phyloP scores from a whole-genome alignment of 768 basidiomycete species.

The Lactarius pseudohatsudake region DNA sequence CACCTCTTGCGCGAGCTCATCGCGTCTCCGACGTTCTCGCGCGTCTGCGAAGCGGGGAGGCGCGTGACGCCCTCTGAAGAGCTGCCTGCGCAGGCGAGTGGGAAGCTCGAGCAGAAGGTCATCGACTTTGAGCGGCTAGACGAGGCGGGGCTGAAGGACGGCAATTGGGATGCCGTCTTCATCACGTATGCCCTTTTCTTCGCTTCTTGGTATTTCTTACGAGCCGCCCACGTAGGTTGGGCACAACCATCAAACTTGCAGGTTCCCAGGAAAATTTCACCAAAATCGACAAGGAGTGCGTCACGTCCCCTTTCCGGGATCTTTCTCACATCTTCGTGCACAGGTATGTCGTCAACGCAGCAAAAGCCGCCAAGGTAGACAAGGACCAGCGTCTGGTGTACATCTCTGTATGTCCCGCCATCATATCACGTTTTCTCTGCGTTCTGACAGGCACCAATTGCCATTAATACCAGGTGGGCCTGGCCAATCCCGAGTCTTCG shows the following conservation, averaged over 20 bases:
- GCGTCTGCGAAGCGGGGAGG: slow-evolving; percentile 71
- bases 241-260: slow-evolving; percentile 60
- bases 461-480: slow-evolving; percentile 39
- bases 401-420: slow-evolving; percentile 52
- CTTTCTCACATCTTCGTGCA: neutral
- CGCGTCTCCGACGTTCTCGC: slow-evolving; percentile 50
- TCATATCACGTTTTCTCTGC: neutral
- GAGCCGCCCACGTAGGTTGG: slow-evolving; percentile 44
- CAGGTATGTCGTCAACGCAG: slow-evolving; percentile 76
- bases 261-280: slow-evolving; percentile 67
- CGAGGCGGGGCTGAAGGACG: slow-evolving; percentile 49
- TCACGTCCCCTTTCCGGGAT: neutral
- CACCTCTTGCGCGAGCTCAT: slow-evolving; percentile 63
- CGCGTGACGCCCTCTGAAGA: slow-evolving; percentile 49
- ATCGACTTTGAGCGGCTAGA: slow-evolving; percentile 70
- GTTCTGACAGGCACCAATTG: neutral
- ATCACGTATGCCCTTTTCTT: slow-evolving; percentile 49
- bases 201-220: too few relatives aligned
- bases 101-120: slow-evolving; percentile 65
- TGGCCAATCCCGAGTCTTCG: slow-evolving; percentile 49
- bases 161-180: slow-evolving; percentile 73
- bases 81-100: slow-evolving; percentile 40
- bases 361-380: slow-evolving; percentile 49
- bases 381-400: slow-evolving; percentile 67
- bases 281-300: slow-evolving; percentile 74